Evolutionary conservation across 2,329 filamentous ascomycete species (phyloP).

Genomic region (Paramyrothecium sp.): DNA sequence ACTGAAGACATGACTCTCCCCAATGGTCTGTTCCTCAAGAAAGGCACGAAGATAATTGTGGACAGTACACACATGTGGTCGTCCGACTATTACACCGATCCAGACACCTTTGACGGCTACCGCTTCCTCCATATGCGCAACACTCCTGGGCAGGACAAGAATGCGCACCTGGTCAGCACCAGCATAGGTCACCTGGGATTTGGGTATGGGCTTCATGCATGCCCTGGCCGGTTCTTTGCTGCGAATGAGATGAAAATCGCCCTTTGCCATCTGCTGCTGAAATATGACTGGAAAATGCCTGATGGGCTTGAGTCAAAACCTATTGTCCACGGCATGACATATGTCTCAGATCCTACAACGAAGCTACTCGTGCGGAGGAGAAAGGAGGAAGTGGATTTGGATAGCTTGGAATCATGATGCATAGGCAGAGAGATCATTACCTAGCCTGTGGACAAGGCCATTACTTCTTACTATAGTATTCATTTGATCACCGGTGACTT

Average conservation of each 20-base stretch:
- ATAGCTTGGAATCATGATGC: no score
- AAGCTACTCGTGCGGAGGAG: no score
- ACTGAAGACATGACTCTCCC: constrained; percentile 6
- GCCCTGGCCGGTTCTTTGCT: constrained; percentile 54
- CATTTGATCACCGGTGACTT: no score
- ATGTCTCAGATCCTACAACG: no score
- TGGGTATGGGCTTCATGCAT: constrained; percentile 53
- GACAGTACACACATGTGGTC: constrained; percentile 2
- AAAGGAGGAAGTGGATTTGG: no score
- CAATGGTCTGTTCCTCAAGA: constrained; percentile 10
- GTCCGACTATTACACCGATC: neutral
- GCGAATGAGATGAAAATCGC: constrained; percentile 52
- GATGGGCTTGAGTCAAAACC: no score
- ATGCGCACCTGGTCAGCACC: constrained; percentile 45
- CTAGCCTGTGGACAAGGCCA: no score
- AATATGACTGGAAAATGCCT: constrained; percentile 38
- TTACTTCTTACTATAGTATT: no score
- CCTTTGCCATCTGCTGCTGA: constrained; percentile 44
- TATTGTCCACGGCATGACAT: no score
- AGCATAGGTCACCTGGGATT: constrained; percentile 47
- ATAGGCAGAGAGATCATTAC: no score
- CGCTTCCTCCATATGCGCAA: constrained; percentile 41
- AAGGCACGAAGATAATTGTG: constrained; percentile 1
- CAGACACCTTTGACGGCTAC: constrained; percentile 38
- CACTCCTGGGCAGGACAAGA: constrained; percentile 22